Percentiles rank a stretch among this genome's conserved stretches.
Conservation (phyloP, 805 yeast species). For the Spathaspora gorwiae region DNA sequence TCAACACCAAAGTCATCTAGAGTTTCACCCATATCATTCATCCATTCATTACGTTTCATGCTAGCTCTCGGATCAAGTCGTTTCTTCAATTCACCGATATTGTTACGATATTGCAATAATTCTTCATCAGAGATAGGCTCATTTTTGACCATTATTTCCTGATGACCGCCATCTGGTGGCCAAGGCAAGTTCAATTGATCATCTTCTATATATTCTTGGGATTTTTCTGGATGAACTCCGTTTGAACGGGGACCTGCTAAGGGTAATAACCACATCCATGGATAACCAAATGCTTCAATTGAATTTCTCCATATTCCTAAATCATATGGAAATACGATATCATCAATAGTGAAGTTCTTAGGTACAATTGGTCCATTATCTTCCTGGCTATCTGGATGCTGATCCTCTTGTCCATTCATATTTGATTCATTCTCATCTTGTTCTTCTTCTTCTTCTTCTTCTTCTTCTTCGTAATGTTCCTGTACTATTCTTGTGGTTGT, state of each 20-base stretch:
- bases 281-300: conserved; percentile 53
- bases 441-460: conserved; percentile 2
- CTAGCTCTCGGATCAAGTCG: conserved; percentile 34
- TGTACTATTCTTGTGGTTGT: conserved; percentile 4
- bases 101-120: conserved; percentile 8
- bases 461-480: not conserved
- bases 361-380: conserved; percentile 21
- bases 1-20: conserved; percentile 88
- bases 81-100: conserved; percentile 21
- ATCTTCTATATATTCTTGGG: conserved; percentile 47
- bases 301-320: conserved; percentile 56
- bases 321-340: conserved; percentile 82
- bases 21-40: conserved; percentile 77
- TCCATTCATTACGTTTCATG: conserved; percentile 52
- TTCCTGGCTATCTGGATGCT: conserved; percentile 5
- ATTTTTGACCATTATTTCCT: conserved; percentile 22
- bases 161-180: conserved; percentile 85
- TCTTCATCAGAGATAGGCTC: conserved; percentile 11
- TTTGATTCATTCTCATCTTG: conserved; percentile 3
- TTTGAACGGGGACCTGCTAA: conserved; percentile 59
- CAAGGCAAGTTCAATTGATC: conserved; percentile 73
- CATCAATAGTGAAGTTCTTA: conserved; percentile 49
- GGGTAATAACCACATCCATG: conserved; percentile 65
- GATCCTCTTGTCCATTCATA: not conserved
- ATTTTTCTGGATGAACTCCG: conserved; percentile 54